These are phyloP conservation scores for Scenedesmus sp. DNA, from an alignment of 163 green algal genomes.

Conservation along the genomic window DNA sequence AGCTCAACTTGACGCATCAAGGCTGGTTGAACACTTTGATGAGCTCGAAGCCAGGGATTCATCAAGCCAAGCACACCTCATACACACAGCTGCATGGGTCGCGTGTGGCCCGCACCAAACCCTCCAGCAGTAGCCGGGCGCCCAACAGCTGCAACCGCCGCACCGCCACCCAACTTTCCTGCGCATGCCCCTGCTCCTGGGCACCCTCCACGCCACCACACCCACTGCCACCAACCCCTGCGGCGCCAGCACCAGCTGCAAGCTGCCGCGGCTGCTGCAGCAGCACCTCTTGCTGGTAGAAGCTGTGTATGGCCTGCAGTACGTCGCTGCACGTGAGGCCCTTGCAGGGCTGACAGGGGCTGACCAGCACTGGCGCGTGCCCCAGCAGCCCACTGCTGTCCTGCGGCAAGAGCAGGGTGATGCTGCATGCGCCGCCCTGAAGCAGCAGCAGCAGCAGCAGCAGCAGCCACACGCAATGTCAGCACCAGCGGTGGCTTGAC, in stretches of 20 bases:
- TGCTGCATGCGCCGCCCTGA: neutral
- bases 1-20: no score
- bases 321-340: constrained; percentile 32
- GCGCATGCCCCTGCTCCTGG: neutral
- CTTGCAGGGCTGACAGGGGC: neutral
- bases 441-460: neutral
- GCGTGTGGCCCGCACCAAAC: constrained; percentile 10
- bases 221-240: neutral
- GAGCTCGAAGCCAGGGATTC: neutral
- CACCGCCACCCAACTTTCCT: neutral
- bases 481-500: neutral
- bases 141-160: constrained; percentile 24
- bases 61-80: constrained; percentile 21
- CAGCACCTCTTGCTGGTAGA: constrained; percentile 42
- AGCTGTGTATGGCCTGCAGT: constrained; percentile 22
- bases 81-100: constrained; percentile 26
- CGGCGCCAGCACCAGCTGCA: neutral
- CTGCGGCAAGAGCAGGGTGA: constrained; percentile 40
- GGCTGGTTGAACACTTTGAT: no score
- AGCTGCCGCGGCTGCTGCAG: constrained; percentile 8
- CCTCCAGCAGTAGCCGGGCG: constrained; percentile 3
- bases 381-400: constrained; percentile 17
- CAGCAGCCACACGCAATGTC: neutral
- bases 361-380: neutral
- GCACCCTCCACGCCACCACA: neutral